Evolutionary conservation across 768 basidiomycete genomes (phyloP), one percentile per base, ranked within the genome.

Genomic region (Lactarius pseudohatsudake): DNA sequence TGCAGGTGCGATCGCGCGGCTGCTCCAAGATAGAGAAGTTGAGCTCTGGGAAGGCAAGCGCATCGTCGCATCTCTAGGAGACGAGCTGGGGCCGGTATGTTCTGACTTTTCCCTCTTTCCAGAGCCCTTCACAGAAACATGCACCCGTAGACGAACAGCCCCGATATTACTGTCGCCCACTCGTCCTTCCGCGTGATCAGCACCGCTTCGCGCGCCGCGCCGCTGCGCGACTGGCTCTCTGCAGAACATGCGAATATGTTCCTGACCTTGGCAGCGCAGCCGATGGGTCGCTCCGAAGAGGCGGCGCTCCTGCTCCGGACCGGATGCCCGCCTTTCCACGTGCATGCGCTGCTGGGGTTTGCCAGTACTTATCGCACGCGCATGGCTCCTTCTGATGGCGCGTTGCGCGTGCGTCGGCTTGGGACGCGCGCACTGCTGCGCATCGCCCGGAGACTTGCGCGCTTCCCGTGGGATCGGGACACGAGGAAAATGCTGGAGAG

Each of bases 211-310:
- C 87, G 85, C 71, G 86, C 86, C 1, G 73, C 84, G 1, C 82
- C 84, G n/a, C 76, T 87, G n/a, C 84, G 85, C 70, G 86, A 88
- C 71, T 89, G 87, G 87, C 80, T 89, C 32, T 79, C 81, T 1
- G 82, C 84, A 65, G 87, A 89, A 71, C 84, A 88, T 72, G 82
- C 85, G 30, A 88, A 88, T 71, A 88, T 88, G 86, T 88, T 89
- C 79, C 85, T 88, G 74, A 74, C 86, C 11, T 73, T 89, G 16
- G 81, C 84, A 9, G 80, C 82, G 53, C 84, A 84, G 70, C 86
- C 86, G 1, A 89, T 89, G 87, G 77, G 79, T 34, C 69, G 64
- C 16, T 69, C 73, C 0, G 87, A 89, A 72, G 86, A 89, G 75
- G 68, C 72, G 0, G 67, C 72, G 2, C 74, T 87, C 16, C 82